Base-by-base conservation (phyloP, 2,329 filamentous ascomycete genomes). In the Didymella keratinophila region DNA sequence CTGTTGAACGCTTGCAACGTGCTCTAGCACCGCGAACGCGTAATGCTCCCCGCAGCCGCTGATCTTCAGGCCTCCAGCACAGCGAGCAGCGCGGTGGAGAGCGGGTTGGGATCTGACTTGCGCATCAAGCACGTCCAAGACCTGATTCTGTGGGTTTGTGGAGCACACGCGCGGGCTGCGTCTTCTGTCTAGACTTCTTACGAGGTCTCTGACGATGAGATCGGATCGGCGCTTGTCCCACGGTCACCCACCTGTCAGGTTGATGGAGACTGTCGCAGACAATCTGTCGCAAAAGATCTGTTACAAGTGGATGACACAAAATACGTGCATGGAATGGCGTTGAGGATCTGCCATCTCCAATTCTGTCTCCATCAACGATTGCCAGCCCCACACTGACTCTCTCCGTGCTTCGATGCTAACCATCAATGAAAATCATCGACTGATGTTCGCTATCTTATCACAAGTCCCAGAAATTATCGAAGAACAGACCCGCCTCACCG, bases 31-130 rank as follows among this genome's bases (percentile, higher is more conserved):
- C 14, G 6, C 20, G 46, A 45, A 56, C 53, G 53, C 53, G 53
- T 56, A 56, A 56, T 49, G 39, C 58, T 56, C 57, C 52, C 55
- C 56, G 56, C 53, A 54, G 36, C 44, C 44, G 52, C 36, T 48
- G 52, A 54, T 48, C 52, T 34, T 20, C 27, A 48, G 44, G 36
- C 52, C 43, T 28, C 42, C 32, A 52, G 23, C 21, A 37, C 21
- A 45, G 10, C 41, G 14, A 43, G 14, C 41, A 43, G 23, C 21
- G 20, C 7, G 20, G 20, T 12, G 20, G 18, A 21, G 11, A 23
- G 21, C 21, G 10, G 14, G 14, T 18, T 25, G 20, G 5, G 11
- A 9, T 20, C 39, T 25, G 11, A 42, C 36, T 39, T 42, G 39
- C 20, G 4, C 21, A 25, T 20, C 21, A 23, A 20, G 20, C 11